A percentile compares a stretch with the other conserved stretches of the same genome.
phyloP scores from a whole-genome alignment of 2,329 filamentous ascomycete genomes.

The Aureobasidium uvarum region DNA sequence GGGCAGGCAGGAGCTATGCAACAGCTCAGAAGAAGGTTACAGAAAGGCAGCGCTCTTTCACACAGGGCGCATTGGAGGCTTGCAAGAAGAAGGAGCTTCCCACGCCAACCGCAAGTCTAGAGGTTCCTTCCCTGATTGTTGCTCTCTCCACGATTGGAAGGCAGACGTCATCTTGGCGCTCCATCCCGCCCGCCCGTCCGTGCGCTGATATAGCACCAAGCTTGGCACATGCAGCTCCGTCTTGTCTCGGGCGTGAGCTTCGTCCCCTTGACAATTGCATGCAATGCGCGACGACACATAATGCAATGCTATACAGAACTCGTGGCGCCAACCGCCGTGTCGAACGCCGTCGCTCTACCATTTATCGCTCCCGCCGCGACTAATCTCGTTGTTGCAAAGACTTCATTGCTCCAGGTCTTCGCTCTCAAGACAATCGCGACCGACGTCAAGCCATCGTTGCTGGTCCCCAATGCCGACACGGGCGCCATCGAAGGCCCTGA shows the following conservation, averaged over 20 bases:
- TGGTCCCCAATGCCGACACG: slow-evolving; percentile 24
- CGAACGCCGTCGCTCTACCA: slow-evolving; percentile 75
- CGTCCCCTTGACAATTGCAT: background rate
- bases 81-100: background rate
- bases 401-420: slow-evolving; percentile 91
- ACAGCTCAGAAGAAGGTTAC: background rate
- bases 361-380: slow-evolving; percentile 72
- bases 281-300: slow-evolving; percentile 27
- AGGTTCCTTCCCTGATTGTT: slow-evolving; percentile 22
- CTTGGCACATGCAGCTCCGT: slow-evolving; percentile 4
- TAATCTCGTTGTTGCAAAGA: slow-evolving; percentile 89
- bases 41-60: background rate
- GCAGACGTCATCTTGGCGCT: slow-evolving; percentile 16
- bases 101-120: background rate
- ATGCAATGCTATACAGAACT: slow-evolving; percentile 99
- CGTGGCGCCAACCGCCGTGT: slow-evolving; percentile 89
- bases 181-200: background rate
- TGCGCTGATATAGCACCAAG: background rate
- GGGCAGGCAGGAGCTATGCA: background rate
- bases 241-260: slow-evolving; percentile 3
- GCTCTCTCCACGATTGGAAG: background rate
- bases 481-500: slow-evolving; percentile 7
- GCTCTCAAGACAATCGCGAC: slow-evolving; percentile 65
- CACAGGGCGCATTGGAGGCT: slow-evolving; percentile 10
- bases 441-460: slow-evolving; percentile 48